Percentiles rank a stretch among this genome's conserved stretches.
Conservation (phyloP, 805 yeast species). For the Kuraishia molischiana region DNA sequence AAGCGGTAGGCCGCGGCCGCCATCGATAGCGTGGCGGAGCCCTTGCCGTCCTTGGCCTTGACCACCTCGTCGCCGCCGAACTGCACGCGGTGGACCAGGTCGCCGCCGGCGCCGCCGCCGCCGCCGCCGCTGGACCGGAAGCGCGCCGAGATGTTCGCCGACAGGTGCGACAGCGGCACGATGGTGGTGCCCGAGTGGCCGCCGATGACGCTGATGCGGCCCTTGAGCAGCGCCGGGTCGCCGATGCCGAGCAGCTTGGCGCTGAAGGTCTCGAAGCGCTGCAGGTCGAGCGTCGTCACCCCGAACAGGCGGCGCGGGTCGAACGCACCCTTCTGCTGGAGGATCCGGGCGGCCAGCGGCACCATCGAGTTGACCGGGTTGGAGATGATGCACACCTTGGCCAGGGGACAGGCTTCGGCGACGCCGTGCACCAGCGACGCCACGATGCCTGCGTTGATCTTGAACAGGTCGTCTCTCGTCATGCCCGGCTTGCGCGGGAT, state of each 20-base stretch:
- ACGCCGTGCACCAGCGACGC: constrained; percentile 40
- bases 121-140: background rate
- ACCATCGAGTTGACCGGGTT: constrained; percentile 57
- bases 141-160: constrained; percentile 34
- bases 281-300: constrained; percentile 50
- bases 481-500: constrained; percentile 92
- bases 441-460: constrained; percentile 57
- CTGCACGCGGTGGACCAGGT: constrained; percentile 27
- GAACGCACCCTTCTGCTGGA: constrained; percentile 40
- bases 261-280: constrained; percentile 44
- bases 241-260: constrained; percentile 17
- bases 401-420: constrained; percentile 38
- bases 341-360: constrained; percentile 48
- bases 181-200: constrained; percentile 51
- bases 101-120: background rate
- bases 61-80: constrained; percentile 86
- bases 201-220: constrained; percentile 40
- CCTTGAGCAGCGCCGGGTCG: constrained; percentile 22
- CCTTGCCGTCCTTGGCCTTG: constrained; percentile 88
- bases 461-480: constrained; percentile 86
- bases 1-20: constrained; percentile 87
- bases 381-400: constrained; percentile 44
- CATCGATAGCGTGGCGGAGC: constrained; percentile 94
- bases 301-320: constrained; percentile 46
- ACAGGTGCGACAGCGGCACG: constrained; percentile 35